Percentiles rank a stretch among this genome's conserved stretches.
Evolutionary conservation across 257 asterid species (phyloP).

Genomic region (Rauvolfia tetraphylla): DNA sequence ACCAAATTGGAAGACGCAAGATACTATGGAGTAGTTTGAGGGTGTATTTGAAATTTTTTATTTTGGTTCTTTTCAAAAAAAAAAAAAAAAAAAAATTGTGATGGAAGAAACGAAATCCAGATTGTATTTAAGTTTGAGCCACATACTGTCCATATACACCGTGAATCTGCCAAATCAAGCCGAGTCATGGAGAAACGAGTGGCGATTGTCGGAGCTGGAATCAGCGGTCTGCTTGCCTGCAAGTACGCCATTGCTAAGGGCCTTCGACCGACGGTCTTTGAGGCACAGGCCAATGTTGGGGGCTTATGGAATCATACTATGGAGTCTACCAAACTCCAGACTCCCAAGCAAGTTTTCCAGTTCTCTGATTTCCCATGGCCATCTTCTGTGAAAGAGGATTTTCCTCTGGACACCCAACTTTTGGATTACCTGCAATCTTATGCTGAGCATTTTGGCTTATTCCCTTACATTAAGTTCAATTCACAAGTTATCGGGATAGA

Average conservation of each 20-base stretch:
- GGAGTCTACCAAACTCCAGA: constrained; percentile 50
- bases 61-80: too few species aligned
- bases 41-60: too few species aligned
- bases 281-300: constrained; percentile 37
- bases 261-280: constrained; percentile 44
- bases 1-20: too few species aligned
- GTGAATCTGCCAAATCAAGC: neutral
- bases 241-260: constrained; percentile 47
- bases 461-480: constrained; percentile 34
- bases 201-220: constrained; percentile 63
- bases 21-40: too few species aligned
- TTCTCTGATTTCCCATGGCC: constrained; percentile 74
- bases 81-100: too few species aligned
- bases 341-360: constrained; percentile 21
- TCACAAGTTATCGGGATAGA: constrained; percentile 38
- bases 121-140: too few species aligned
- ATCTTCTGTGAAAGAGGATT: constrained; percentile 30
- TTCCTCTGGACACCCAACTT: constrained; percentile 29
- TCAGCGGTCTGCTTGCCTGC: constrained; percentile 68
- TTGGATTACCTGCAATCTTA: constrained; percentile 44
- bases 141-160: too few species aligned
- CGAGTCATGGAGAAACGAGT: constrained; percentile 47
- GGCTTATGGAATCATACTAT: constrained; percentile 60
- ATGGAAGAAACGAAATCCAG: too few species aligned
- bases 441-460: constrained; percentile 38